phyloP scores from a whole-genome alignment of 257 asterid genomes.

The Przewalskia tangutica region DNA sequence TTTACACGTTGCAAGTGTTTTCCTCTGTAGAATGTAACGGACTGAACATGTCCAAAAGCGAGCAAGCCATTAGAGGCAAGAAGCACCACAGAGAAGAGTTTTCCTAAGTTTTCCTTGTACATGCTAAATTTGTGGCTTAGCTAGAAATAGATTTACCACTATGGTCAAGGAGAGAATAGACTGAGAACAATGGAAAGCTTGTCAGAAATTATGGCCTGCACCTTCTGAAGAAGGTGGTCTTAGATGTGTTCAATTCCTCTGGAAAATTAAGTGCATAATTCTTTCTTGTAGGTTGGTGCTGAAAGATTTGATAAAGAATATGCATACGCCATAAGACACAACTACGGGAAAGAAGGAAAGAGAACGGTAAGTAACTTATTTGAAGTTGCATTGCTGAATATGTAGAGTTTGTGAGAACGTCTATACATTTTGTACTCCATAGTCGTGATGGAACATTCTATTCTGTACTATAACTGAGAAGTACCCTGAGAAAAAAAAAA shows the following conservation, averaged over 20 bases:
- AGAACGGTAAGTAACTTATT: slow-evolving; percentile 54
- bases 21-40: not conserved
- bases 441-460: not conserved
- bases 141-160: not conserved
- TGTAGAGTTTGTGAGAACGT: not conserved
- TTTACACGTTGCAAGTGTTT: not conserved
- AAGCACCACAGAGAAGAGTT: not conserved
- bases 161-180: not conserved
- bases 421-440: not conserved
- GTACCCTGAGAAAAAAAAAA: not conserved
- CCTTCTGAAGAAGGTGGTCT: not conserved
- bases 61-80: not conserved
- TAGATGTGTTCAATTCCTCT: not conserved
- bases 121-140: not conserved
- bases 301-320: slow-evolving; percentile 96
- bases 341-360: slow-evolving; percentile 98
- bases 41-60: not conserved
- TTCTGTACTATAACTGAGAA: not conserved
- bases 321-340: slow-evolving; percentile 83
- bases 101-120: not conserved
- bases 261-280: not conserved
- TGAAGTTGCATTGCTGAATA: not conserved
- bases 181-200: not conserved
- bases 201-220: not conserved
- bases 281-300: slow-evolving; percentile 65